phyloP scores from a whole-genome alignment of 805 yeast species.

The Zygosaccharomyces kombuchaensis region DNA sequence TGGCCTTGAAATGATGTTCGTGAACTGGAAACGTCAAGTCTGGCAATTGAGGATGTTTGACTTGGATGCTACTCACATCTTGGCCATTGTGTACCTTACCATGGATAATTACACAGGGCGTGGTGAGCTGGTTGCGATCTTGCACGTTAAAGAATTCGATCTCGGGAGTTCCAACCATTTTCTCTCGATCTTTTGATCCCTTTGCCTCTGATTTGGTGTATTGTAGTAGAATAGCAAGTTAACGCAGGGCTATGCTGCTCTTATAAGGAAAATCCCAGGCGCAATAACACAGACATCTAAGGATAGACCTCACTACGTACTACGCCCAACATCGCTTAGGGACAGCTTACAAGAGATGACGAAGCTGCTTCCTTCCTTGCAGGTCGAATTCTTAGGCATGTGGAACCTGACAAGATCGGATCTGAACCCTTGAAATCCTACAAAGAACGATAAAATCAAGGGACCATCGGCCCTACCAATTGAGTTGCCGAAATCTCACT shows the following conservation, averaged over 20 bases:
- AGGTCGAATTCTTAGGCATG: too few relatives aligned
- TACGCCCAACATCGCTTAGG: background rate
- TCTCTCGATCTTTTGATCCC: background rate
- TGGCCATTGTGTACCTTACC: constrained; percentile 37
- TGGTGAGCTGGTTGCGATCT: constrained; percentile 38
- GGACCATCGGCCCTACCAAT: too few relatives aligned
- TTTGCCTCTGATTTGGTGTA: background rate
- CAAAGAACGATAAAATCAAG: too few relatives aligned
- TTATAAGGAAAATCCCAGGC: background rate
- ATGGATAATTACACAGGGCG: constrained; percentile 48
- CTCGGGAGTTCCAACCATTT: constrained; percentile 10
- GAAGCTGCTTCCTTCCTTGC: background rate
- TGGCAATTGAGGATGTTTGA: constrained; percentile 47
- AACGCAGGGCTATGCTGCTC: background rate
- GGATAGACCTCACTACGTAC: background rate
- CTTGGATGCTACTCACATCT: constrained; percentile 39
- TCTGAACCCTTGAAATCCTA: too few relatives aligned
- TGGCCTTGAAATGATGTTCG: constrained; percentile 66
- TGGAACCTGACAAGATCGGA: too few relatives aligned
- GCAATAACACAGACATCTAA: background rate
- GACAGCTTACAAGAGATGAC: background rate
- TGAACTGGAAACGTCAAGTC: constrained; percentile 67
- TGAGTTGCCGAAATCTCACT: too few relatives aligned
- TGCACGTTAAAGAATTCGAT: constrained; percentile 35
- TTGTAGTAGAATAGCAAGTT: background rate